phyloP scores from a whole-genome alignment of 2,329 filamentous ascomycete species.

The Colletotrichum sidae region DNA sequence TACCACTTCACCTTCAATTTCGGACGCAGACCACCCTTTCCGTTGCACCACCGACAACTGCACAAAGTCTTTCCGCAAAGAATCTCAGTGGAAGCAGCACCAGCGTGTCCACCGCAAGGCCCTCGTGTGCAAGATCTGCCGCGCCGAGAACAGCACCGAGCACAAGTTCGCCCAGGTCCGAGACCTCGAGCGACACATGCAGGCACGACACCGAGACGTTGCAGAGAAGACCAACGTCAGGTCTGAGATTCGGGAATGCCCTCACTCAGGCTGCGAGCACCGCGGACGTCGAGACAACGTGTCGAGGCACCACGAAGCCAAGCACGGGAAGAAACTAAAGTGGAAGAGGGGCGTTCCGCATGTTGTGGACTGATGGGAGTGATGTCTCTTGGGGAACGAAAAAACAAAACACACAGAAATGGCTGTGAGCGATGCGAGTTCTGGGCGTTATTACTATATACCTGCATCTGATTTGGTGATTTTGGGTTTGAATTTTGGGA shows the following conservation, averaged over 20 bases:
- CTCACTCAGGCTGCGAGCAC: constrained; percentile 37
- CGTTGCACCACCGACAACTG: constrained; percentile 35
- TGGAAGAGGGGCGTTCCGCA: constrained; percentile 37
- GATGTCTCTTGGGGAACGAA: neutral
- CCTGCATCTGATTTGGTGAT: constrained; percentile 17
- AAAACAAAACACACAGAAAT: constrained; percentile 4
- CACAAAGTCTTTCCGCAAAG: constrained; percentile 38
- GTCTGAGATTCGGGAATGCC: constrained; percentile 38
- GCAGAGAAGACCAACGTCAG: constrained; percentile 34
- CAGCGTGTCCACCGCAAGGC: constrained; percentile 39
- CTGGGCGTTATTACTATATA: constrained; percentile 20
- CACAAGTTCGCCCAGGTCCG: constrained; percentile 40
- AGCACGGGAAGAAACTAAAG: constrained; percentile 38
- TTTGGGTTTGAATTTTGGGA: constrained; percentile 26
- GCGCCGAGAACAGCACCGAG: constrained; percentile 33
- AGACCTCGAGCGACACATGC: constrained; percentile 39
- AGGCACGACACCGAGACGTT: constrained; percentile 37
- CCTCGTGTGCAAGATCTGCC: constrained; percentile 37
- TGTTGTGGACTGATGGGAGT: constrained; percentile 26
- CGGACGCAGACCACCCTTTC: constrained; percentile 29
- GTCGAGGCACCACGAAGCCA: constrained; percentile 38
- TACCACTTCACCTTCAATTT: constrained; percentile 5
- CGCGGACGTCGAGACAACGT: constrained; percentile 37
- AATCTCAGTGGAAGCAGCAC: constrained; percentile 39
- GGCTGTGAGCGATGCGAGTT: constrained; percentile 23